Conservation (phyloP, 2,329 filamentous ascomycete species). For the Truncatella angustata region DNA sequence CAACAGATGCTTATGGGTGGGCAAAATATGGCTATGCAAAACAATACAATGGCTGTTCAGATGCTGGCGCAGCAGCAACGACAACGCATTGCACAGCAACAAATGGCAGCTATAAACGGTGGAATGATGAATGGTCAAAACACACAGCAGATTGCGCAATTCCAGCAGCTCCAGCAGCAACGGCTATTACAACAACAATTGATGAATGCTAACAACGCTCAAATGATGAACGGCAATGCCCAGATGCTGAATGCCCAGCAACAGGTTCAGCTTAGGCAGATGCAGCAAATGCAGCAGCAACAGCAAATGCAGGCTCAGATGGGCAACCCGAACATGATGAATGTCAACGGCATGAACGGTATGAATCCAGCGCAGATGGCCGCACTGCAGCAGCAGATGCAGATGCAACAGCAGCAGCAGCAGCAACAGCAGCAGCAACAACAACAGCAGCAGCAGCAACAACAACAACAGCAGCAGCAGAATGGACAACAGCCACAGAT, state of each 20-base stretch:
- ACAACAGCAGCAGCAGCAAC: slow-evolving; percentile 18
- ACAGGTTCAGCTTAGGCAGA: slow-evolving; percentile 35
- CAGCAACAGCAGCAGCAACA: slow-evolving; percentile 29
- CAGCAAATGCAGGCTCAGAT: slow-evolving; percentile 31
- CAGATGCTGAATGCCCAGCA: slow-evolving; percentile 33
- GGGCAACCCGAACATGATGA: slow-evolving; percentile 41
- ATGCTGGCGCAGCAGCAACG: slow-evolving; percentile 39
- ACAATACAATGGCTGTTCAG: slow-evolving; percentile 35
- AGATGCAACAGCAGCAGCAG: slow-evolving; percentile 26
- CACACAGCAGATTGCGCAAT: slow-evolving; percentile 37
- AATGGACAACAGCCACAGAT: slow-evolving; percentile 14
- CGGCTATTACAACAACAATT: slow-evolving; percentile 40
- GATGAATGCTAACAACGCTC: slow-evolving; percentile 30
- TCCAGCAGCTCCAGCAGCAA: slow-evolving; percentile 43
- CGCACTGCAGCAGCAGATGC: slow-evolving; percentile 32
- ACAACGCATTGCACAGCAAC: slow-evolving; percentile 22
- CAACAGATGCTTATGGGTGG: slow-evolving; percentile 32
- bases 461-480: slow-evolving; percentile 15
- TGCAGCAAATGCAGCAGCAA: slow-evolving; percentile 39
- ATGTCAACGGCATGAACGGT: slow-evolving; percentile 21
- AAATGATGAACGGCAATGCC: slow-evolving; percentile 31
- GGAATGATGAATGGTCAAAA: slow-evolving; percentile 29
- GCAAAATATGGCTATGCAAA: slow-evolving; percentile 32
- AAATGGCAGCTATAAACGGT: slow-evolving; percentile 26
- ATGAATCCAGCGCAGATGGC: slow-evolving; percentile 30